These are phyloP conservation scores for Aureobasidium sp. DNA, from an alignment of 2,329 filamentous ascomycete species.

Conservation along the genomic window DNA sequence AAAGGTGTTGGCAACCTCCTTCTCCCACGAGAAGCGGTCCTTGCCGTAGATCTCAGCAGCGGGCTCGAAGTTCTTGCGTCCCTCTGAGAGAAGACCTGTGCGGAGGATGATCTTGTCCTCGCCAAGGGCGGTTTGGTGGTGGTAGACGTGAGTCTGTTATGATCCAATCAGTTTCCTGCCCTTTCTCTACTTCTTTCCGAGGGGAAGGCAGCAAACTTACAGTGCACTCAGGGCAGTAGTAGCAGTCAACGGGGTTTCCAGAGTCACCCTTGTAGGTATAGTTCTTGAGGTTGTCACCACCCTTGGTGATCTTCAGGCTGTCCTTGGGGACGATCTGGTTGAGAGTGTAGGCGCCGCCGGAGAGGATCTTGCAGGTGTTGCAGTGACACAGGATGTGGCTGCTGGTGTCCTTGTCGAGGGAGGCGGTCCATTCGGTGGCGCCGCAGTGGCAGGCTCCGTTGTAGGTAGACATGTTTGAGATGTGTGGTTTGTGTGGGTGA, in stretches of 20 bases:
- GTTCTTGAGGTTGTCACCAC: slow-evolving; percentile 34
- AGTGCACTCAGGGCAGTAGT: slow-evolving; percentile 50
- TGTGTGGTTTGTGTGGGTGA: neutral
- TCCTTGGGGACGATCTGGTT: slow-evolving; percentile 46
- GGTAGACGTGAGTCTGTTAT: slow-evolving; percentile 38
- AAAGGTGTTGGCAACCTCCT: slow-evolving; percentile 40
- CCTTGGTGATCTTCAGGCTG: slow-evolving; percentile 44
- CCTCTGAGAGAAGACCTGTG: slow-evolving; percentile 40
- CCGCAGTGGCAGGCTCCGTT: slow-evolving; percentile 49
- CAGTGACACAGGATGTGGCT: slow-evolving; percentile 45
- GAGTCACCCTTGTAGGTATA: slow-evolving; percentile 51
- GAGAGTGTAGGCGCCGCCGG: slow-evolving; percentile 42
- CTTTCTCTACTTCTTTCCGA: no score
- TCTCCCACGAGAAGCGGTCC: slow-evolving; percentile 38
- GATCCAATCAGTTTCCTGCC: no score
- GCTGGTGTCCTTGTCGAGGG: slow-evolving; percentile 37
- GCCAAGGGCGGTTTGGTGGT: slow-evolving; percentile 45
- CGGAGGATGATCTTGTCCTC: slow-evolving; percentile 44
- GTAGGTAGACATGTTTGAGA: slow-evolving; percentile 33
- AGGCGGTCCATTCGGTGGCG: slow-evolving; percentile 43
- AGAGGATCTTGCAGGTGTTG: slow-evolving; percentile 47
- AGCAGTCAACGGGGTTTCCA: slow-evolving; percentile 48
- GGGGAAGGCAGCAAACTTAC: neutral
- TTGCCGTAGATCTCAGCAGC: slow-evolving; percentile 48
- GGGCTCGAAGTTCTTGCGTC: slow-evolving; percentile 38